phyloP scores from a whole-genome alignment of 2,329 filamentous ascomycete genomes.

The Neoascochyta sp. region DNA sequence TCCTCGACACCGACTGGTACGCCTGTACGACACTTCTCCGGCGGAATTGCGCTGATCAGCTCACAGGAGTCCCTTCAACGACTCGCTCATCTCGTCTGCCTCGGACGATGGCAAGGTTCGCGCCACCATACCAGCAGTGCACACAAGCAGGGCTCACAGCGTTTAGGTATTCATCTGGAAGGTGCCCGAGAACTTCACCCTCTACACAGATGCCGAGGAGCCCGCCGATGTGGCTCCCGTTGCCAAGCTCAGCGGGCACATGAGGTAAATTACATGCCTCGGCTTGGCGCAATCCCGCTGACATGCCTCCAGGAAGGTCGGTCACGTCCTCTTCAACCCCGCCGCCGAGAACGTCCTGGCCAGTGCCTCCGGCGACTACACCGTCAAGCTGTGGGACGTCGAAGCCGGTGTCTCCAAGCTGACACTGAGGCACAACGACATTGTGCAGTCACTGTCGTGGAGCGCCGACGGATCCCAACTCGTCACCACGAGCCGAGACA shows the following conservation, averaged over 20 bases:
- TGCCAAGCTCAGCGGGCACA: slow-evolving; percentile 79
- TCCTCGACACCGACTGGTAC: slow-evolving; percentile 95
- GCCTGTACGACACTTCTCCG: slow-evolving; percentile 5
- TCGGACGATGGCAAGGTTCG: slow-evolving; percentile 87
- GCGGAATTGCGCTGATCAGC: slow-evolving; percentile 14
- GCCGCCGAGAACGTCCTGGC: slow-evolving; percentile 93
- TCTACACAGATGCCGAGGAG: slow-evolving; percentile 80
- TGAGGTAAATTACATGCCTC: slow-evolving; percentile 55
- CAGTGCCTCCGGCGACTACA: slow-evolving; percentile 91
- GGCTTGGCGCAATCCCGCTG: slow-evolving; percentile 8
- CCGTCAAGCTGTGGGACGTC: slow-evolving; percentile 94
- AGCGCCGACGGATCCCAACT: slow-evolving; percentile 82
- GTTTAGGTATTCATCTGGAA: slow-evolving; percentile 81
- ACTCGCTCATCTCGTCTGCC: slow-evolving; percentile 84
- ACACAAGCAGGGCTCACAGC: slow-evolving; percentile 20
- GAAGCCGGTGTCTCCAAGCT: slow-evolving; percentile 70
- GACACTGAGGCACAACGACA: slow-evolving; percentile 80
- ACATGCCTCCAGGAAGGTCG: slow-evolving; percentile 70
- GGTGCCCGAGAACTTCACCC: slow-evolving; percentile 81
- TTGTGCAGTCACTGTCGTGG: slow-evolving; percentile 95
- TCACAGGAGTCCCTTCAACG: slow-evolving; percentile 88
- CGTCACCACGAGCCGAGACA: slow-evolving; percentile 92
- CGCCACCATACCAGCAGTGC: neutral
- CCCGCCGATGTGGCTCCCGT: slow-evolving; percentile 76
- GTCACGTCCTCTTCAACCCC: slow-evolving; percentile 96